Conservation (phyloP, 352 stramenopile species). For the Globisporangium carolinianum region DNA sequence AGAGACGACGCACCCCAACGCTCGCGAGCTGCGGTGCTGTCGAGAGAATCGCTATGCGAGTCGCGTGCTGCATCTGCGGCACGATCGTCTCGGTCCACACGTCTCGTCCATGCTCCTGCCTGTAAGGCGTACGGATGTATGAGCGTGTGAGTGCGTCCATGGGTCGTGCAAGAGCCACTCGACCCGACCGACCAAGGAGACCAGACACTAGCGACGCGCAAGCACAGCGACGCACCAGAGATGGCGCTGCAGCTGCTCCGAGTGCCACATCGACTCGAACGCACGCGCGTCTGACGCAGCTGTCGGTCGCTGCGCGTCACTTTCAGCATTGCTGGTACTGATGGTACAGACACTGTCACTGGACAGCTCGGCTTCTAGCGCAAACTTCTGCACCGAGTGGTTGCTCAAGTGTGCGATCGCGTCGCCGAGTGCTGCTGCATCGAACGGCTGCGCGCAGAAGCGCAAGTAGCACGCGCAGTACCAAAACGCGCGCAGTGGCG, state of each 20-base stretch:
- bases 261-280: constrained; percentile 57
- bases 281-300: not conserved
- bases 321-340: no score
- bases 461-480: constrained; percentile 68
- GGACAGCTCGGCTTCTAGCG: not conserved
- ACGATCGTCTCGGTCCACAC: constrained; percentile 43
- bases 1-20: constrained; percentile 37
- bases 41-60: constrained; percentile 27
- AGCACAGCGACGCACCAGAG: constrained; percentile 23
- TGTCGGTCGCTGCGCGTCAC: no score
- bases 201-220: no score
- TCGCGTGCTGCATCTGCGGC: constrained; percentile 52
- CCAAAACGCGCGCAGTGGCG: constrained; percentile 56
- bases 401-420: constrained; percentile 76
- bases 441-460: constrained; percentile 56
- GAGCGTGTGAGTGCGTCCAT: not conserved
- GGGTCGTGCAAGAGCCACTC: no score
- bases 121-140: constrained; percentile 2
- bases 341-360: no score
- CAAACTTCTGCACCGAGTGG: constrained; percentile 77
- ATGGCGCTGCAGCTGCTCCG: constrained; percentile 24
- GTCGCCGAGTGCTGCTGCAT: constrained; percentile 26
- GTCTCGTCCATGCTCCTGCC: constrained; percentile 25
- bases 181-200: no score
- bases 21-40: constrained; percentile 32